Evolutionary conservation across 2,329 filamentous ascomycete genomes (phyloP).

Genomic region (Colletotrichum tanaceti): DNA sequence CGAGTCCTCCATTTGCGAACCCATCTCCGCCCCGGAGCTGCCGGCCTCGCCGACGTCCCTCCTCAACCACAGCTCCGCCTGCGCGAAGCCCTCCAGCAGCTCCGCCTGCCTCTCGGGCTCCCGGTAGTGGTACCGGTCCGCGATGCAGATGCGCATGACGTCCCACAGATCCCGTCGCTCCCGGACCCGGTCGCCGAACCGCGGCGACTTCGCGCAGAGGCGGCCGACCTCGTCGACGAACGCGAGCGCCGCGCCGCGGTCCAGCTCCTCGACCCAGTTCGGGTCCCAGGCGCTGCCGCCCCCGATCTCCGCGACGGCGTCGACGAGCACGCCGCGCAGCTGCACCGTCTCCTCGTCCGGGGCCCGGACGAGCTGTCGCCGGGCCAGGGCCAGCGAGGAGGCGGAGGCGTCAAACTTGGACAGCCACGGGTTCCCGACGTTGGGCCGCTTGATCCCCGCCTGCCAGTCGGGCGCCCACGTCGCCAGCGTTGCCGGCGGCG

Average conservation of each 20-base stretch:
- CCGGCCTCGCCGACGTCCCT: not conserved
- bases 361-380: not conserved
- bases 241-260: constrained; percentile 3
- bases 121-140: constrained; percentile 13
- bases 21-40: not conserved
- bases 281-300: constrained; percentile 20
- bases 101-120: constrained; percentile 13
- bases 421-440: constrained; percentile 3
- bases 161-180: constrained; percentile 4
- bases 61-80: constrained; percentile 7
- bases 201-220: constrained; percentile 4
- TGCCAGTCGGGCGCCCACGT: constrained; percentile 26
- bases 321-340: constrained; percentile 13
- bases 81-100: constrained; percentile 9
- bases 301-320: constrained; percentile 1
- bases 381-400: not conserved
- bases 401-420: constrained; percentile 7
- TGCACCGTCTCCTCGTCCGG: not conserved
- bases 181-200: not conserved
- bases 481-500: not conserved
- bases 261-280: constrained; percentile 13
- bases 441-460: constrained; percentile 2
- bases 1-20: constrained; percentile 1
- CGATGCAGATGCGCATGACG: constrained; percentile 21
- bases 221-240: constrained; percentile 11